These are phyloP conservation scores for Cytidiella melzeri DNA, from an alignment of 768 basidiomycete genomes.

Conservation along the genomic window DNA sequence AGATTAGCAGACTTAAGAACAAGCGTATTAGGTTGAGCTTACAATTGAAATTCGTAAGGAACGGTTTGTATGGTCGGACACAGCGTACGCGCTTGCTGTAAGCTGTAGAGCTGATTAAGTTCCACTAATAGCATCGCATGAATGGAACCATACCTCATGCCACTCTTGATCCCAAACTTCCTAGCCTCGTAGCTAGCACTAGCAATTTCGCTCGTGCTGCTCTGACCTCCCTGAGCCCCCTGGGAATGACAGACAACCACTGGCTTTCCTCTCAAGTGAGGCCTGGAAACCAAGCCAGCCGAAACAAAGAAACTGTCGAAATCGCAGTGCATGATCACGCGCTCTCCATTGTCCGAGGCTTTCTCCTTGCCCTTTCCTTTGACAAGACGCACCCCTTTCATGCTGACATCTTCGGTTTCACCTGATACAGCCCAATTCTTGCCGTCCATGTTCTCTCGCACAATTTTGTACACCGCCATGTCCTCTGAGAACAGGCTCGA, in stretches of 20 bases:
- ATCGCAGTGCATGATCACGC: slow-evolving; percentile 86
- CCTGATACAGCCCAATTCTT: slow-evolving; percentile 18
- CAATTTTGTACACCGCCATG: slow-evolving; percentile 31
- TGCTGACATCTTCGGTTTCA: slow-evolving; percentile 34
- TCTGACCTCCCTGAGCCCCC: slow-evolving; percentile 58
- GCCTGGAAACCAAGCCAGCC: slow-evolving; percentile 75
- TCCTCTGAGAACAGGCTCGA: too few species aligned
- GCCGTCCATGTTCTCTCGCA: slow-evolving; percentile 22
- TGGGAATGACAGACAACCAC: slow-evolving; percentile 96
- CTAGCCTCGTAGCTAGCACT: slow-evolving; percentile 94
- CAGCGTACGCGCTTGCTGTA: slow-evolving; percentile 72
- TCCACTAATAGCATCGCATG: neutral
- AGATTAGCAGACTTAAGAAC: neutral
- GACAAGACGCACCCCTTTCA: slow-evolving; percentile 43
- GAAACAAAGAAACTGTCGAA: slow-evolving; percentile 98
- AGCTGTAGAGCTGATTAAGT: slow-evolving; percentile 32
- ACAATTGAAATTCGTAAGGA: slow-evolving; percentile 92
- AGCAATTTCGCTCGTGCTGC: slow-evolving; percentile 92
- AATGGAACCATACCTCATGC: slow-evolving; percentile 70
- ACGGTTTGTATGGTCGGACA: slow-evolving; percentile 72
- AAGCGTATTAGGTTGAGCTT: neutral
- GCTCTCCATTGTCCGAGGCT: slow-evolving; percentile 41
- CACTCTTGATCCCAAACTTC: slow-evolving; percentile 81
- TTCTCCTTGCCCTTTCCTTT: slow-evolving; percentile 50
- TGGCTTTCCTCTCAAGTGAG: slow-evolving; percentile 80